Percentiles rank a stretch among this genome's conserved stretches.
Evolutionary conservation across 169 alveolate species (phyloP).

Genomic region (Plasmodium knowlesi): DNA sequence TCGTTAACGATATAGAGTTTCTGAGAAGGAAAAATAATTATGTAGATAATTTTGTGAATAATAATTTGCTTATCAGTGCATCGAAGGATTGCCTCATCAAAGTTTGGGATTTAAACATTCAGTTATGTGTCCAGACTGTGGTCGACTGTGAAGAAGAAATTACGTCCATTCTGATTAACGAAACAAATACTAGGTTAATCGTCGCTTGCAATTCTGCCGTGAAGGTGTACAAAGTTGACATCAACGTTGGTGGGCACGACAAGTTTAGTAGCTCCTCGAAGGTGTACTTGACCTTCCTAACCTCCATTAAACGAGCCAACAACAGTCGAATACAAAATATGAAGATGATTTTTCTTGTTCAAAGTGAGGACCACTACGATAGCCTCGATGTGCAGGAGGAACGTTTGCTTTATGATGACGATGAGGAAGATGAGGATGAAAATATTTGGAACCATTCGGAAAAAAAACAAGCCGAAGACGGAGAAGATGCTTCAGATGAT

Average conservation of each 20-base stretch:
- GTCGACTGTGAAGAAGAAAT: conserved; percentile 86
- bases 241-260: conserved; percentile 10
- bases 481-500: background rate
- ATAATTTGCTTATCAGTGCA: conserved; percentile 79
- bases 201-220: conserved; percentile 34
- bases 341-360: conserved; percentile 31
- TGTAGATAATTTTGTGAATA: conserved; percentile 40
- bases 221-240: conserved; percentile 65
- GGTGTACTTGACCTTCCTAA: conserved; percentile 41
- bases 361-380: background rate
- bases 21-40: conserved; percentile 35
- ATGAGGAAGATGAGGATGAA: background rate
- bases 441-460: background rate
- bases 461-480: background rate
- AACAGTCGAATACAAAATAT: conserved; percentile 24
- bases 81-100: conserved; percentile 90
- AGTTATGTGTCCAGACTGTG: conserved; percentile 89
- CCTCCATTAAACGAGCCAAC: conserved; percentile 28
- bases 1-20: conserved; percentile 83
- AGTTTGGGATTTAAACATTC: conserved; percentile 88
- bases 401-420: background rate
- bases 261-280: conserved; percentile 28
- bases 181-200: conserved; percentile 58
- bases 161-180: conserved; percentile 77
- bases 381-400: background rate